Evolutionary conservation across 805 yeast species (phyloP).

Genomic region (Ogataea paraovalis): DNA sequence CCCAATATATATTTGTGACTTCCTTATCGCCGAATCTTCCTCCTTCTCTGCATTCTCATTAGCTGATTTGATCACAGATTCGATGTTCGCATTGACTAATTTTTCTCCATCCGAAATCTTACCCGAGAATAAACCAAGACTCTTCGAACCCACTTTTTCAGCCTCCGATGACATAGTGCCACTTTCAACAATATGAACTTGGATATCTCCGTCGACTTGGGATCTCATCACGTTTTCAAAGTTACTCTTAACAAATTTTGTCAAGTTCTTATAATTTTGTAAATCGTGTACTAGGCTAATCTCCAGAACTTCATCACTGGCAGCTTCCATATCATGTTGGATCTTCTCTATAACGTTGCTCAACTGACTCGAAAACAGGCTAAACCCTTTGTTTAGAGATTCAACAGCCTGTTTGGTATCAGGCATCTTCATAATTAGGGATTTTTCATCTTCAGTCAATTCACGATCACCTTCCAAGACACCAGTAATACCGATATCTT

Average conservation of each 20-base stretch:
- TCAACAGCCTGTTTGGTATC: constrained; percentile 32
- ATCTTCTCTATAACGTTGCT: constrained; percentile 37
- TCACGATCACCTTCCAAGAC: constrained; percentile 33
- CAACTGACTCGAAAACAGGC: constrained; percentile 28
- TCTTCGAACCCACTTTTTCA: constrained; percentile 26
- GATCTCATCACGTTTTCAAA: constrained; percentile 58
- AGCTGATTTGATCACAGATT: constrained; percentile 47
- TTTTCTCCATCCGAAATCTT: constrained; percentile 82
- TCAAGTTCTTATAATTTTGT: constrained; percentile 46
- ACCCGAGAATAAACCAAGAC: constrained; percentile 71
- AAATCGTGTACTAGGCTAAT: constrained; percentile 68
- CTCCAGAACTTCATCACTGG: constrained; percentile 50
- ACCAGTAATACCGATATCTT: constrained; percentile 38
- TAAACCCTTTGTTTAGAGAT: constrained; percentile 34
- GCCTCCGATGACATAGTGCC: constrained; percentile 33
- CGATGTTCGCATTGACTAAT: constrained; percentile 82
- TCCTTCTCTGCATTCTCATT: constrained; percentile 1
- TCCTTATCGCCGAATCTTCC: constrained; percentile 7
- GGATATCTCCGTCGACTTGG: constrained; percentile 77
- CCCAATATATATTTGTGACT: constrained; percentile 31
- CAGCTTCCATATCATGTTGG: constrained; percentile 29
- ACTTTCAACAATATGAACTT: constrained; percentile 53
- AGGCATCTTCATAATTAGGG: constrained; percentile 25
- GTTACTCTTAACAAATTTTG: constrained; percentile 44
- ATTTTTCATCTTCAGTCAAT: constrained; percentile 29